Conservation (phyloP, 192 early-diverging fungal genomes). For the Polychytrium aggregatum region DNA sequence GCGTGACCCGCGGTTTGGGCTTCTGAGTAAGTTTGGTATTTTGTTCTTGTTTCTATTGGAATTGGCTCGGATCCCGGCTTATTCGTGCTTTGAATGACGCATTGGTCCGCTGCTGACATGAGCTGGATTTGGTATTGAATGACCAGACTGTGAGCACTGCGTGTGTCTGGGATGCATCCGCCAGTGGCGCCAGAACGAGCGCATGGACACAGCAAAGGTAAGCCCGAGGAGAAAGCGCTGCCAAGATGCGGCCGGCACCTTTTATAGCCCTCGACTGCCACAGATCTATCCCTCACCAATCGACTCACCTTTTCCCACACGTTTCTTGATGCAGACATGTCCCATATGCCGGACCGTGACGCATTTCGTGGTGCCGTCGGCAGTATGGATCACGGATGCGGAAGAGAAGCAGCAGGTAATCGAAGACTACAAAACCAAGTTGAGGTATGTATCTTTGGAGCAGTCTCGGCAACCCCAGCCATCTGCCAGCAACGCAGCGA, state of each 20-base stretch:
- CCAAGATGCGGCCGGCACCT: too few species aligned
- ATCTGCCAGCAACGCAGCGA: too few species aligned
- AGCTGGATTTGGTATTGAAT: slow-evolving; percentile 3
- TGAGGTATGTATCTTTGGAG: slow-evolving; percentile 11
- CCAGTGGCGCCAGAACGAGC: slow-evolving; percentile 33
- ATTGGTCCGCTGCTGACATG: neutral
- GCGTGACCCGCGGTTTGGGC: slow-evolving; percentile 35
- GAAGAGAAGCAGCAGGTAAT: slow-evolving; percentile 25
- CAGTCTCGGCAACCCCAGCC: neutral
- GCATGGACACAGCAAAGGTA: slow-evolving; percentile 34
- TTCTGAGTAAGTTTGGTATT: slow-evolving; percentile 23
- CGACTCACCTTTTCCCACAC: neutral
- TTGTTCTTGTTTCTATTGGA: too few species aligned
- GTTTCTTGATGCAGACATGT: slow-evolving; percentile 18
- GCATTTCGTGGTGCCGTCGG: slow-evolving; percentile 34
- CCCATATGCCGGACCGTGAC: slow-evolving; percentile 39
- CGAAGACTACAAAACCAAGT: slow-evolving; percentile 29
- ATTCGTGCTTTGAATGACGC: too few species aligned
- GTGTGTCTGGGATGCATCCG: slow-evolving; percentile 36
- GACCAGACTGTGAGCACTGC: slow-evolving; percentile 36
- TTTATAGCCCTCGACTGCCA: neutral
- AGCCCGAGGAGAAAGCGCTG: too few species aligned
- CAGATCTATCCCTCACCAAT: neutral
- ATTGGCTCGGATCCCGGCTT: too few species aligned
- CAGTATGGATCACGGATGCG: slow-evolving; percentile 19